These are phyloP conservation scores for Solanum appendiculatum DNA, from an alignment of 257 asterid genomes.

Conservation along the genomic window DNA sequence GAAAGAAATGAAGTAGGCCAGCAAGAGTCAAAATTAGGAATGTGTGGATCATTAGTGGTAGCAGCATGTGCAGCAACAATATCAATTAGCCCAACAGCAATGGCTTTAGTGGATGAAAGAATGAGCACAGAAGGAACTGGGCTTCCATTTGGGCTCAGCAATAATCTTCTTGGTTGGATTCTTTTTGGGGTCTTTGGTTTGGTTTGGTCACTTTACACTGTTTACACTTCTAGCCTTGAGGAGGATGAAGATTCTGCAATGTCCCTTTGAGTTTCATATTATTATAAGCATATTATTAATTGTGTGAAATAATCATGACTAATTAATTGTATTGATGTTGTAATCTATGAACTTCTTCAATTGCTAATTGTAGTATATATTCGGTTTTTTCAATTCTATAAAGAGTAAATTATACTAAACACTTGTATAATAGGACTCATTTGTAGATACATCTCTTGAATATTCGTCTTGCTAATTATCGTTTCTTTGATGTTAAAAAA, in stretches of 20 bases:
- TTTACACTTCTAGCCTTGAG: slow-evolving; percentile 49
- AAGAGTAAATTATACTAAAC: not conserved
- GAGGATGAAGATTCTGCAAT: slow-evolving; percentile 94
- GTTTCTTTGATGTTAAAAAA: not conserved
- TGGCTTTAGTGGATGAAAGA: slow-evolving; percentile 96
- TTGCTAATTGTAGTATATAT: not conserved
- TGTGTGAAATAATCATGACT: not conserved
- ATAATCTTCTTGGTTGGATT: slow-evolving; percentile 81
- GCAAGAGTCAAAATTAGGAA: slow-evolving; percentile 40
- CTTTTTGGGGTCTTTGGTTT: slow-evolving; percentile 68
- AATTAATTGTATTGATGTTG: not conserved
- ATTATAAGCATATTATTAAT: not conserved
- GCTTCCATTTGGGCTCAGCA: slow-evolving; percentile 89
- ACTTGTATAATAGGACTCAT: not conserved
- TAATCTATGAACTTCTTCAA: not conserved
- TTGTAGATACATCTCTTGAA: not conserved
- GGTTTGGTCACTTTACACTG: slow-evolving; percentile 63
- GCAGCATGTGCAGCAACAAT: slow-evolving; percentile 33
- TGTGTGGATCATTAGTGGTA: slow-evolving; percentile 42
- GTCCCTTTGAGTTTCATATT: slow-evolving; percentile 41
- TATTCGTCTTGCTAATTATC: not conserved
- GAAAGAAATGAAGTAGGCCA: slow-evolving; percentile 27
- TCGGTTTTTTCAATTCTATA: not conserved
- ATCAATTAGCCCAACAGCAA: slow-evolving; percentile 55
- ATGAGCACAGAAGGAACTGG: slow-evolving; percentile 96